phyloP scores from a whole-genome alignment of 2,329 filamentous ascomycete genomes.

The Aspergillus thermomutatus region DNA sequence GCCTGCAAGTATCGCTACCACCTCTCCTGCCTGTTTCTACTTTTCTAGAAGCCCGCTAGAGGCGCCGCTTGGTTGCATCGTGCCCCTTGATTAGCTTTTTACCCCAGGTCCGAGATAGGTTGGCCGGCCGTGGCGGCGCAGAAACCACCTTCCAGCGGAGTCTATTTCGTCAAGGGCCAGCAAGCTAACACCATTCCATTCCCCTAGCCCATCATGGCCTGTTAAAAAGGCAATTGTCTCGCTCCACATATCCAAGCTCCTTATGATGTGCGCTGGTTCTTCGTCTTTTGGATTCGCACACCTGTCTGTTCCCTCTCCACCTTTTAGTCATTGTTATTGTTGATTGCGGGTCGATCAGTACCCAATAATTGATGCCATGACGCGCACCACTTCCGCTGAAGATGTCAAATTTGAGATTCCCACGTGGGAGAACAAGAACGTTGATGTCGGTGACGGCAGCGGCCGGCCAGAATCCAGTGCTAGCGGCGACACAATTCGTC shows the following conservation, averaged over 20 bases:
- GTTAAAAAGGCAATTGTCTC: slow-evolving; percentile 16
- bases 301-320: slow-evolving; percentile 1
- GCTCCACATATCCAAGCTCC: slow-evolving; percentile 5
- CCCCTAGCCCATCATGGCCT: slow-evolving; percentile 4
- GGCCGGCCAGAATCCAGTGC: slow-evolving; percentile 20
- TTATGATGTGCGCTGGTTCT: slow-evolving; percentile 8
- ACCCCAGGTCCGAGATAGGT: slow-evolving; percentile 28
- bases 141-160: slow-evolving; percentile 5
- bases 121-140: neutral
- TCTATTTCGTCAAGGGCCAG: slow-evolving; percentile 14
- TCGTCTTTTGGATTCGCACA: slow-evolving; percentile 1
- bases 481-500: slow-evolving; percentile 22
- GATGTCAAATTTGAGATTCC: slow-evolving; percentile 13
- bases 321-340: slow-evolving; percentile 5
- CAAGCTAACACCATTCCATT: slow-evolving; percentile 14
- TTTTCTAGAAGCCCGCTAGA: slow-evolving; percentile 18
- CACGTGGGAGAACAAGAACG: slow-evolving; percentile 27
- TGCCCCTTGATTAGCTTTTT: slow-evolving; percentile 15
- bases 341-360: slow-evolving; percentile 7
- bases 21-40: slow-evolving; percentile 17
- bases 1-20: slow-evolving; percentile 6
- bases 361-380: slow-evolving; percentile 21
- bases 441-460: slow-evolving; percentile 22
- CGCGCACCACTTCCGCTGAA: slow-evolving; percentile 22
- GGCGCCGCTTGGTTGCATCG: slow-evolving; percentile 11